phyloP scores from a whole-genome alignment of 352 stramenopile species.

The Phytophthora ramorum region DNA sequence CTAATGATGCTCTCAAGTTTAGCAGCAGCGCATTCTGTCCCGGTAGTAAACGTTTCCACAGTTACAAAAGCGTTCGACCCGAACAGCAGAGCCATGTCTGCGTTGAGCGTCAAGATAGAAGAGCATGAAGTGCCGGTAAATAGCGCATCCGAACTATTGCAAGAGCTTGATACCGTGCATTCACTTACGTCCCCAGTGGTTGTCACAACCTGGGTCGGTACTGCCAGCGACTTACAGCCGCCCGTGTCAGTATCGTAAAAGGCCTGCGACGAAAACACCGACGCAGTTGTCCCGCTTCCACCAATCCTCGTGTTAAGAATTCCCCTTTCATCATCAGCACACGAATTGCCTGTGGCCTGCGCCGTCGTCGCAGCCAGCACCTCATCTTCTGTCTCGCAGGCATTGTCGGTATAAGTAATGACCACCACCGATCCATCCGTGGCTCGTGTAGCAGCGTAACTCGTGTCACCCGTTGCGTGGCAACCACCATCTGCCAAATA shows the following conservation, averaged over 20 bases:
- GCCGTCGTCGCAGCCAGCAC: neutral
- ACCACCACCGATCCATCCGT: neutral
- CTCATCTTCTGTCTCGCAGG: neutral
- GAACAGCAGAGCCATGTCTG: neutral
- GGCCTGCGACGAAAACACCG: neutral
- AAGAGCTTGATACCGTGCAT: neutral
- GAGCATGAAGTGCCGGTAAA: neutral
- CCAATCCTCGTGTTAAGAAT: neutral
- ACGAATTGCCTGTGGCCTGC: neutral
- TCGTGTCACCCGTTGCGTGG: neutral
- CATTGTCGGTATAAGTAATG: neutral
- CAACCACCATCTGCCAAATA: constrained; percentile 1
- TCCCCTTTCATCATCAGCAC: neutral
- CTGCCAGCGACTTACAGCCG: neutral
- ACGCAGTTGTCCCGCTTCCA: neutral
- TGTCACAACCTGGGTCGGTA: neutral
- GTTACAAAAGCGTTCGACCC: neutral
- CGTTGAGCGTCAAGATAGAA: neutral
- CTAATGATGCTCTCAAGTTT: neutral
- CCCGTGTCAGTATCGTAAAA: neutral
- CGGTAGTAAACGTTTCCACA: neutral
- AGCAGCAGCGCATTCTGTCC: neutral
- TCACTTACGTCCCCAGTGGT: neutral
- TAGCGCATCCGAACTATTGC: too few species aligned
- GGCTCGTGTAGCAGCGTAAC: neutral